Evolutionary conservation across 129 eudicot genomes (phyloP).

Genomic region (Flaveria linearis): DNA sequence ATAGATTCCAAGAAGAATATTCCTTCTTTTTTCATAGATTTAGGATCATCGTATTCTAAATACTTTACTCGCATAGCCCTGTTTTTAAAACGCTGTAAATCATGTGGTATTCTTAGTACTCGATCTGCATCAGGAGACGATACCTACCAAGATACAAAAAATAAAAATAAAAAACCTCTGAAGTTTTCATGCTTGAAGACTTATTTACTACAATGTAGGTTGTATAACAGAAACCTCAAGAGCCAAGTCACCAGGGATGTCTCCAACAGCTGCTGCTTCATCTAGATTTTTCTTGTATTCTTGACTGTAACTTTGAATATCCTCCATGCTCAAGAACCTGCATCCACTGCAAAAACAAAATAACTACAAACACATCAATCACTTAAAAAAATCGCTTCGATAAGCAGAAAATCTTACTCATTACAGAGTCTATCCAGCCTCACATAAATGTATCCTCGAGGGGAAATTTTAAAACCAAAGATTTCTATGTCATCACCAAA

Average conservation of each 20-base stretch:
- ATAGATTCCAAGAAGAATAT: constrained; percentile 62
- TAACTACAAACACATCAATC: not conserved
- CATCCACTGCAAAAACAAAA: constrained; percentile 1
- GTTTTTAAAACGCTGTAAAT: constrained; percentile 72
- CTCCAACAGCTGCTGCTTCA: constrained; percentile 68
- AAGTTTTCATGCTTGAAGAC: too few species aligned
- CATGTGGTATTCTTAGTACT: constrained; percentile 75
- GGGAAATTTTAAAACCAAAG: constrained; percentile 76
- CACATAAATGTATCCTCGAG: constrained; percentile 80
- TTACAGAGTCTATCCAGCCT: constrained; percentile 76
- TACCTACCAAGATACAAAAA: constrained; percentile 24
- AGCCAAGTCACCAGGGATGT: constrained; percentile 77
- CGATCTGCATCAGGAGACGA: constrained; percentile 94
- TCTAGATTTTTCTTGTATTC: constrained; percentile 67
- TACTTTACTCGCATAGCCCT: constrained; percentile 78
- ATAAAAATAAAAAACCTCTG: too few species aligned
- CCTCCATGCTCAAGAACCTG: constrained; percentile 78
- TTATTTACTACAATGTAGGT: too few species aligned
- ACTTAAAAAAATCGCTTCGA: not conserved
- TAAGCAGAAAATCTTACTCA: constrained; percentile 50
- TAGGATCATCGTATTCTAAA: constrained; percentile 39
- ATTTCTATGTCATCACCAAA: constrained; percentile 75
- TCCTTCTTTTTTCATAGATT: constrained; percentile 43
- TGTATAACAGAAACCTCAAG: constrained; percentile 41
- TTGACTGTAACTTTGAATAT: constrained; percentile 65